Evolutionary conservation across 2,329 filamentous ascomycete species (phyloP).

Genomic region (Ustulina deusta): DNA sequence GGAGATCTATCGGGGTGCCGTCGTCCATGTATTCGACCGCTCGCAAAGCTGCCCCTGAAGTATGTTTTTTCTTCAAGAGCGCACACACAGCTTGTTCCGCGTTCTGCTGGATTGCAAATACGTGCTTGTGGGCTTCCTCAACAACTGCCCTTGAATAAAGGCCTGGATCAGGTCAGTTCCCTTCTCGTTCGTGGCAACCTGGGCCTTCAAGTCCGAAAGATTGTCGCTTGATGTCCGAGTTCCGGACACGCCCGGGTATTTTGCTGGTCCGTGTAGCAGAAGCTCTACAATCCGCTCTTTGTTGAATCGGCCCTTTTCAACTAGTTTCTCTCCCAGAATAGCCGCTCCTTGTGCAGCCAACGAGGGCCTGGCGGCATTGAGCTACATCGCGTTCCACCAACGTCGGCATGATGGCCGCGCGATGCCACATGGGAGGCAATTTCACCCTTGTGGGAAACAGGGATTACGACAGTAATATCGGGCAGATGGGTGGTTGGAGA

Average conservation of each 20-base stretch:
- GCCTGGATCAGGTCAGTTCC: slow-evolving; percentile 2
- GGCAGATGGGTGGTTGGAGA: background rate
- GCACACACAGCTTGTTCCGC: background rate
- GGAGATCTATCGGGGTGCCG: background rate
- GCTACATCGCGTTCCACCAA: background rate
- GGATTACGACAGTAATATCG: background rate
- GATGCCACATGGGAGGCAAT: background rate
- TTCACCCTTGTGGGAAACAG: background rate
- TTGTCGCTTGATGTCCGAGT: background rate
- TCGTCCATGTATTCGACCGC: slow-evolving; percentile 5
- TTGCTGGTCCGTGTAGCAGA: background rate
- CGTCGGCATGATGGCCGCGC: background rate
- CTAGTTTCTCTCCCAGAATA: background rate
- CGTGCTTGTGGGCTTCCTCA: background rate
- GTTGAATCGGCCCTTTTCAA: background rate
- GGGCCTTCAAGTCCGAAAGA: slow-evolving; percentile 3
- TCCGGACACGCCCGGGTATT: background rate
- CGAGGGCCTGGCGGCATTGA: background rate
- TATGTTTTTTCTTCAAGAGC: background rate
- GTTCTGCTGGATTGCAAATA: background rate
- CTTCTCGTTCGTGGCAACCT: background rate
- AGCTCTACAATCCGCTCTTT: background rate
- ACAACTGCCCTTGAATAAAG: background rate
- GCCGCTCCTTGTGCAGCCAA: background rate
- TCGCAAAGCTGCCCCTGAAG: background rate